Evolutionary conservation across 345 rosid species (phyloP), one percentile per base, ranked within the genome.

Genomic region (Salix purpurea): DNA sequence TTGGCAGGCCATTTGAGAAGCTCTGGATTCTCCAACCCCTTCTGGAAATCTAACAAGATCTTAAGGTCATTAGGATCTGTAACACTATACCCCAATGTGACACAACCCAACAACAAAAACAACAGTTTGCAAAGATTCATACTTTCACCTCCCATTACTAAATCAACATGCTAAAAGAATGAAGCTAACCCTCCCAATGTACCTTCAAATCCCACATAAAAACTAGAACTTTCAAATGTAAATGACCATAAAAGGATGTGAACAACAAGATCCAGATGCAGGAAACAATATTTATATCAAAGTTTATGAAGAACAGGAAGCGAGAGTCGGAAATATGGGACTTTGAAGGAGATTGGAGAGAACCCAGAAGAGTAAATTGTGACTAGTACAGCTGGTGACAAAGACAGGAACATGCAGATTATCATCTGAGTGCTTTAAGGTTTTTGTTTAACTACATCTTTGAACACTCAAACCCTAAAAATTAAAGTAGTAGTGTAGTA

Each of bases 11-110:
- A 88, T 65, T 76, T 78, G 19, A 88, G 85, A 39, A 86, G 83
- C 85, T 86, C 89, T 21, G 90, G 87, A 72, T 88, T 88, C 21
- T 88, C 81, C 81, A 88, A 71, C 16, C 87, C 89, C 24, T 83
- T 74, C 76, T 81, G 79, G 81, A 88, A 86, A 80, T 86, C 90
- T 76, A 52, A 77, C 80, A 88, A 77, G 56, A 88, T 71, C 76
- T 83, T 84, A 58, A 83, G 40, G 83, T 88, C 90, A 52, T 46
- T 79, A 23, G 89, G 87, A 70, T 88, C 84, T 46, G 89, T 86
- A 40, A 30, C 83, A 30, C 81, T 60, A 54, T 69, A 48, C 69
- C 56, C 80, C 66, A 79, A 71, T n/a, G 62, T 62, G 65, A 80
- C 37, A 72, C 73, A 70, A 46, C 73, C 81, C 65, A 79, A 74